Conservation (phyloP, 768 basidiomycete species). For the Xanthoconium purpureum region DNA sequence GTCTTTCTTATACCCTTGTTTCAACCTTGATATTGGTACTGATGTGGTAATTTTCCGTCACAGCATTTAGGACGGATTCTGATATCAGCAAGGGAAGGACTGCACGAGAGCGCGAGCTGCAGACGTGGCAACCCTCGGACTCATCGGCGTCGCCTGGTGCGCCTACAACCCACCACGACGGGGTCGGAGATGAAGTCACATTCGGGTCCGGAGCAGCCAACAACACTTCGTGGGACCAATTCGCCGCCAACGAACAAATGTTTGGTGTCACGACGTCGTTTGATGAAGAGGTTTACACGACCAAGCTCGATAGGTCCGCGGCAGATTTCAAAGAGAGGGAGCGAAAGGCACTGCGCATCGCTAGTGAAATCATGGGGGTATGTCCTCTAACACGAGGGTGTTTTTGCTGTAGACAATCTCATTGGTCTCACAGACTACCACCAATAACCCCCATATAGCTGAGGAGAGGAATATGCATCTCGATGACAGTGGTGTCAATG, state of each 20-base stretch:
- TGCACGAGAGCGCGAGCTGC: slow-evolving; percentile 71
- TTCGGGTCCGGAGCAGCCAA: slow-evolving; percentile 55
- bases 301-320: slow-evolving; percentile 80
- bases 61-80: slow-evolving; percentile 80
- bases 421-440: slow-evolving; percentile 43
- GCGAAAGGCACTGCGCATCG: slow-evolving; percentile 80
- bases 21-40: slow-evolving; percentile 1
- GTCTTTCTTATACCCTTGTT: not conserved
- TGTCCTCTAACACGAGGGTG: slow-evolving; percentile 25
- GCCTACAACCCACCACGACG: slow-evolving; percentile 25
- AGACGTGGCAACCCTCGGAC: slow-evolving; percentile 64
- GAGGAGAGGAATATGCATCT: slow-evolving; percentile 74
- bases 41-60: slow-evolving; percentile 11
- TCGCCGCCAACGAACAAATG: slow-evolving; percentile 85
- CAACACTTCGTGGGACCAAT: slow-evolving; percentile 80
- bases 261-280: slow-evolving; percentile 92
- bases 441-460: slow-evolving; percentile 80
- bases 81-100: slow-evolving; percentile 64
- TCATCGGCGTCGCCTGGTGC: slow-evolving; percentile 31
- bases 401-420: slow-evolving; percentile 7
- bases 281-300: slow-evolving; percentile 94
- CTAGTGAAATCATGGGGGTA: slow-evolving; percentile 88
- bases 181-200: slow-evolving; percentile 60
- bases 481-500: slow-evolving; percentile 76
- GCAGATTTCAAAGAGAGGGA: slow-evolving; percentile 89